phyloP scores from a whole-genome alignment of 768 basidiomycete species.

The Saitozyma podzolica region DNA sequence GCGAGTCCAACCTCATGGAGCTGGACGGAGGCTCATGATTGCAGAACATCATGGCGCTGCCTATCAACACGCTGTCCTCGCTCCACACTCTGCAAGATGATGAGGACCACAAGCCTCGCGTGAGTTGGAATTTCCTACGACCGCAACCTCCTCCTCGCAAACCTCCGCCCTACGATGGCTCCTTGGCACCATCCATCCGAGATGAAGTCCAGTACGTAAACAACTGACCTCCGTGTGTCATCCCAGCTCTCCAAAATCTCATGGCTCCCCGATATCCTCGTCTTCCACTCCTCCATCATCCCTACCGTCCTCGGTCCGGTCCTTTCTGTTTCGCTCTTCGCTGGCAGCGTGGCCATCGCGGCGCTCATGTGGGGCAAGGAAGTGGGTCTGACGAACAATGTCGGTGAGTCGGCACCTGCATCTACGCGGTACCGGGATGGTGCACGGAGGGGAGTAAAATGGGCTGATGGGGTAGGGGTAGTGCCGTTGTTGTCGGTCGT shows the following conservation, averaged over 20 bases:
- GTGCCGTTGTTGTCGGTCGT: conserved; percentile 87
- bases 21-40: too few species aligned
- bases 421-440: background rate
- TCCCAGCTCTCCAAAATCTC: conserved; percentile 55
- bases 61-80: conserved; percentile 41
- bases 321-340: conserved; percentile 75
- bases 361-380: conserved; percentile 58
- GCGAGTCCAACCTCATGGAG: too few species aligned
- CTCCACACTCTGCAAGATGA: conserved; percentile 42
- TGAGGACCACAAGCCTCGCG: conserved; percentile 45
- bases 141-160: too few species aligned
- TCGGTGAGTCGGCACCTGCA: conserved; percentile 50
- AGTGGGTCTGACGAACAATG: conserved; percentile 72
- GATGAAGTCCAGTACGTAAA: too few species aligned
- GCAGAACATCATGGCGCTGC: too few species aligned
- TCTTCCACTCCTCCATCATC: conserved; percentile 78
- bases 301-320: conserved; percentile 75
- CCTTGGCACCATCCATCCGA: background rate
- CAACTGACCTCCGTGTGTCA: too few species aligned
- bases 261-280: conserved; percentile 84
- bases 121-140: conserved; percentile 17
- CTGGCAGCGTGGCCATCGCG: conserved; percentile 53
- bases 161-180: too few species aligned
- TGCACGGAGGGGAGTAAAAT: background rate
- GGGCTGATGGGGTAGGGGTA: conserved; percentile 12